A percentile compares a stretch with the other conserved stretches of the same genome.
Evolutionary conservation across 2,329 filamentous ascomycete species (phyloP).

Genomic region (Aaosphaeria arxii): DNA sequence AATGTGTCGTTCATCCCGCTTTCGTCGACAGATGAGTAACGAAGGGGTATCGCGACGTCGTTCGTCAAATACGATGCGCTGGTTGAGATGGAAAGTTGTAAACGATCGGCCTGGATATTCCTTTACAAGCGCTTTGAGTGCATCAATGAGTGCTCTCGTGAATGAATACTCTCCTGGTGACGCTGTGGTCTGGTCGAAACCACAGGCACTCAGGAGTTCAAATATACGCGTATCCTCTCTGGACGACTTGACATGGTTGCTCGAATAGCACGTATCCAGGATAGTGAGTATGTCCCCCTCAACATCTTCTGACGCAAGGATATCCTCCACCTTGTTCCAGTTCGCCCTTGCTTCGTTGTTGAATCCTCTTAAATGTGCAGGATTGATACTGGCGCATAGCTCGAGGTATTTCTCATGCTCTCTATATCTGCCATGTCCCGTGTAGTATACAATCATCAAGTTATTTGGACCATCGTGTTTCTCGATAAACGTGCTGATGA

Average conservation of each 20-base stretch:
- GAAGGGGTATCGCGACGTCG: constrained; percentile 26
- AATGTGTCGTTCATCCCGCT: constrained; percentile 26
- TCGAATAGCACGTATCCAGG: constrained; percentile 38
- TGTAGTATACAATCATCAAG: constrained; percentile 40
- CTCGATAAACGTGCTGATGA: constrained; percentile 25
- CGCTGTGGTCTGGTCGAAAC: constrained; percentile 22
- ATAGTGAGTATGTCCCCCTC: constrained; percentile 37
- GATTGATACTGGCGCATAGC: constrained; percentile 18
- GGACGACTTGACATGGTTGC: constrained; percentile 29
- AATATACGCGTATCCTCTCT: constrained; percentile 24
- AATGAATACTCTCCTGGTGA: constrained; percentile 29
- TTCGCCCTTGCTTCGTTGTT: constrained; percentile 24
- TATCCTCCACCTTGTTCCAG: constrained; percentile 33
- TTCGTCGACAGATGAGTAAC: constrained; percentile 20
- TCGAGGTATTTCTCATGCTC: constrained; percentile 21
- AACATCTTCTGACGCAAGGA: constrained; percentile 22
- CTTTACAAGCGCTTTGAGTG: constrained; percentile 17
- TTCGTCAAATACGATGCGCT: constrained; percentile 21
- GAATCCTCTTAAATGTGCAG: constrained; percentile 14
- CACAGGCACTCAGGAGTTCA: constrained; percentile 31
- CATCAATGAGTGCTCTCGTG: constrained; percentile 33
- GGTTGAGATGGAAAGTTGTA: constrained; percentile 26
- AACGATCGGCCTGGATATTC: constrained; percentile 22
- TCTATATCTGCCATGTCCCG: constrained; percentile 31
- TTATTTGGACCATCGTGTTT: constrained; percentile 28